Conservation (phyloP, 768 basidiomycete genomes). For the Sarcomyxa edulis region DNA sequence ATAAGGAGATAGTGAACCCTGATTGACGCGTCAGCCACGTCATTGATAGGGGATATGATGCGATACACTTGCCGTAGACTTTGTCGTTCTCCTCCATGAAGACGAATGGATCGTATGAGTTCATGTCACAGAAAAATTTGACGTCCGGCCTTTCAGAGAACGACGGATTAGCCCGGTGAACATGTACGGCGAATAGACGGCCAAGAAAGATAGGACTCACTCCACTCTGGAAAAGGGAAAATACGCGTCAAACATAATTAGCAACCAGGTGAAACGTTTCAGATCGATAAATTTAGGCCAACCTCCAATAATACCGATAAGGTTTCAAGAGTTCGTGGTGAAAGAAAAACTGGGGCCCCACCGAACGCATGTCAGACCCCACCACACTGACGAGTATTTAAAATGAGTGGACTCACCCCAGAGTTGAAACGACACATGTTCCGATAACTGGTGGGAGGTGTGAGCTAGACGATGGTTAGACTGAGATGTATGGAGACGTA, state of each 20-base stretch:
- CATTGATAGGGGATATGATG: background rate
- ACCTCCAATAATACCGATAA: slow-evolving; percentile 88
- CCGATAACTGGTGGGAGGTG: slow-evolving; percentile 50
- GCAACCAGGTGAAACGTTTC: background rate
- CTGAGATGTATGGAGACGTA: slow-evolving; percentile 28
- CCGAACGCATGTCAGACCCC: no score
- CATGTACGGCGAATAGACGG: slow-evolving; percentile 1
- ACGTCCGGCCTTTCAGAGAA: slow-evolving; percentile 81
- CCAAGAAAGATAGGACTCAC: slow-evolving; percentile 3
- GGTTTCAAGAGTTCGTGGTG: slow-evolving; percentile 68
- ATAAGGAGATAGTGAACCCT: slow-evolving; percentile 78
- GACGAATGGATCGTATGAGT: slow-evolving; percentile 73
- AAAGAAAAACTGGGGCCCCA: slow-evolving; percentile 67
- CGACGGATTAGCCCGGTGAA: no score
- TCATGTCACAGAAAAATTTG: slow-evolving; percentile 69
- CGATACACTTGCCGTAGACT: slow-evolving; percentile 31
- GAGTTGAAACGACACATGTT: slow-evolving; percentile 98
- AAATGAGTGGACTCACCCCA: slow-evolving; percentile 62
- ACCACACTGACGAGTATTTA: no score
- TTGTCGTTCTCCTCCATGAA: slow-evolving; percentile 67
- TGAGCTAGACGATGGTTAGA: background rate
- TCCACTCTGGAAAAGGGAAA: slow-evolving; percentile 1
- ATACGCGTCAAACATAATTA: no score
- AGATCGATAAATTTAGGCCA: slow-evolving; percentile 53
- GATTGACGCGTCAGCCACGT: slow-evolving; percentile 1